Conservation (phyloP, 805 yeast species). For the Cyberlindnera maritima region DNA sequence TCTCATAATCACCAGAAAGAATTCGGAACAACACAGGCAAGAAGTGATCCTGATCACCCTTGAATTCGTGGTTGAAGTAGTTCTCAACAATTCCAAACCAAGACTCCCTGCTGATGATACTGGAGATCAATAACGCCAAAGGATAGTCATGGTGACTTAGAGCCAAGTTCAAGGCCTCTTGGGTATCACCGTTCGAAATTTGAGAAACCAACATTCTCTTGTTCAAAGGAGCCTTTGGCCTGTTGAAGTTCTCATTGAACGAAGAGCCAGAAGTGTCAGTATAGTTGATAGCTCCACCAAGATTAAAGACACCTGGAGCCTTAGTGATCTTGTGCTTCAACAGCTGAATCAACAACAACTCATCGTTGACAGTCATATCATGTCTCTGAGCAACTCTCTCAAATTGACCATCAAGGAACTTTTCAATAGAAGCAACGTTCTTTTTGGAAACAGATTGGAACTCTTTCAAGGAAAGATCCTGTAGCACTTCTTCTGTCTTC, state of each 20-base stretch:
- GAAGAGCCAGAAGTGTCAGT: slow-evolving; percentile 8
- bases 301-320: slow-evolving; percentile 15
- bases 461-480: slow-evolving; percentile 31
- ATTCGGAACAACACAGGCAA: slow-evolving; percentile 60
- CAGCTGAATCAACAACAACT: slow-evolving; percentile 54
- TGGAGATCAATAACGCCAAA: slow-evolving; percentile 68
- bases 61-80: slow-evolving; percentile 48
- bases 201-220: slow-evolving; percentile 49
- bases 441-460: slow-evolving; percentile 34
- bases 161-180: slow-evolving; percentile 62
- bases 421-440: slow-evolving; percentile 27
- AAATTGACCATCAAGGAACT: slow-evolving; percentile 25
- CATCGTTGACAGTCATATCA: slow-evolving; percentile 54
- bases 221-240: slow-evolving; percentile 24
- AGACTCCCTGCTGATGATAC: slow-evolving; percentile 57
- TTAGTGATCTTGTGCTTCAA: slow-evolving; percentile 25
- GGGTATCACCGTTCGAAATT: slow-evolving; percentile 62
- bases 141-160: slow-evolving; percentile 71
- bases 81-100: slow-evolving; percentile 58
- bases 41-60: slow-evolving; percentile 40
- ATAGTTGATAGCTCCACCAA: slow-evolving; percentile 23
- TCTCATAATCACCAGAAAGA: slow-evolving; percentile 57
- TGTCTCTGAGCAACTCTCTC: slow-evolving; percentile 7
- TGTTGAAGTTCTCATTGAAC: slow-evolving; percentile 2
- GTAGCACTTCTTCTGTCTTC: slow-evolving; percentile 32